Base-by-base conservation (phyloP, 192 early-diverging fungal genomes). In the Coemansia sp. region DNA sequence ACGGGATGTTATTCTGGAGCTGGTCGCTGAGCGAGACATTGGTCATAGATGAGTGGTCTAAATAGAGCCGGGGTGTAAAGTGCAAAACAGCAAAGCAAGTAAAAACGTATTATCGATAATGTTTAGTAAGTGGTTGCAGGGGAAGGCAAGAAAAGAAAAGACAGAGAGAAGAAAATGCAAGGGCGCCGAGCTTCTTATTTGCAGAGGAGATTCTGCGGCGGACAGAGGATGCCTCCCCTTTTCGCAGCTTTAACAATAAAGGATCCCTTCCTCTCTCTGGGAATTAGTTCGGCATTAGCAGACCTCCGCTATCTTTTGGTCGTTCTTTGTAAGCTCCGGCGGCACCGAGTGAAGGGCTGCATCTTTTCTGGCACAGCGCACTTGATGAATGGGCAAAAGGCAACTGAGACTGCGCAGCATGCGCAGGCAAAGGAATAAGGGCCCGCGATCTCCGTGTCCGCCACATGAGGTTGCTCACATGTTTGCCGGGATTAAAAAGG, bases 1-100 rank as follows among this genome's bases (percentile, higher is more conserved):
- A 23, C 14, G 58, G 38, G 38, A 53, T 24, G 50, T 46, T 21
- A 27, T 53, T 56, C 56, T 61, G 65, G 22, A 49, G 47, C 25
- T 49, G 53, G 8, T 61, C 53, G 12, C 60, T 42, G 28, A 49
- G 19, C 11, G 45, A 43, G 19, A 47, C 57, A 58, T 58, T 46
- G 44, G 31, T 47, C 57, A 58, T 47, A 14, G 57, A 43, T 5
- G 31, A 11, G 21, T 30, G 25, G 16, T 43, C 56, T 46, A 58
- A 40, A n/a, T 32, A 30, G 21, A 42, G 35, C 40, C 14, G 9
- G 16, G 23, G 25, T 27, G 33, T 23, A 38, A 32, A 14, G 31
- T 22, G 53, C 35, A 27, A 5, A 27, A 21, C 9, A 48, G 32
- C 19, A 40, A 16, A 25, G 14, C 10, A 19, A 54, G 24, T 30